Conservation (phyloP, 2,329 filamentous ascomycete species). For the Elsinoe arachidis region DNA sequence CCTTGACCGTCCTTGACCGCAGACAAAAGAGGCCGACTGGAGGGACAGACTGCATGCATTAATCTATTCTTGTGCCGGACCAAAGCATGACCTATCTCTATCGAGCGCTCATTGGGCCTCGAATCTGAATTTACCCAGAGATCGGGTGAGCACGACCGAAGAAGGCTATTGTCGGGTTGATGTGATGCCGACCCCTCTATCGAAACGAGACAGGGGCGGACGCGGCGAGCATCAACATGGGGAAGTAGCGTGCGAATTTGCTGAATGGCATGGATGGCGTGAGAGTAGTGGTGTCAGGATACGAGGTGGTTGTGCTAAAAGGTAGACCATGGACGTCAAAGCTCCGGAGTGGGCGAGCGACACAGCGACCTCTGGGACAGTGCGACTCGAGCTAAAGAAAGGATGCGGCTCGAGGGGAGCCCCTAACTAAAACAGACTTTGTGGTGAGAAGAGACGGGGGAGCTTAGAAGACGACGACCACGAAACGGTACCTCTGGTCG, state of each 20-base stretch:
- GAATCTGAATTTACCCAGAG: slow-evolving; percentile 9
- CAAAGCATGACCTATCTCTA: background rate
- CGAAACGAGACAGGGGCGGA: background rate
- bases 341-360: background rate
- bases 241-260: background rate
- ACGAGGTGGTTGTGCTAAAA: background rate
- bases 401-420: background rate
- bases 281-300: slow-evolving; percentile 6
- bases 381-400: slow-evolving; percentile 1
- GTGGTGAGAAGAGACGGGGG: background rate
- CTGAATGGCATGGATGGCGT: background rate
- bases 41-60: background rate
- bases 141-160: slow-evolving; percentile 3
- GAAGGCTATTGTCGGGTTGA: background rate
- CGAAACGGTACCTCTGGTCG: no score
- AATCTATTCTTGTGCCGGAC: slow-evolving; percentile 6
- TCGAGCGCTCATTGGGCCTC: background rate
- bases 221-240: no score
- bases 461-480: background rate
- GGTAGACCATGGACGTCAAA: background rate
- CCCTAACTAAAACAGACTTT: background rate
- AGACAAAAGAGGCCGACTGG: background rate
- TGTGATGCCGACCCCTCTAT: background rate
- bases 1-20: background rate
- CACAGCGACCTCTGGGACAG: background rate